Percentiles rank a stretch among this genome's conserved stretches.
Evolutionary conservation across 495 filamentous ascomycete genomes (phyloP).

Genomic region (Gamarada debralockiae): DNA sequence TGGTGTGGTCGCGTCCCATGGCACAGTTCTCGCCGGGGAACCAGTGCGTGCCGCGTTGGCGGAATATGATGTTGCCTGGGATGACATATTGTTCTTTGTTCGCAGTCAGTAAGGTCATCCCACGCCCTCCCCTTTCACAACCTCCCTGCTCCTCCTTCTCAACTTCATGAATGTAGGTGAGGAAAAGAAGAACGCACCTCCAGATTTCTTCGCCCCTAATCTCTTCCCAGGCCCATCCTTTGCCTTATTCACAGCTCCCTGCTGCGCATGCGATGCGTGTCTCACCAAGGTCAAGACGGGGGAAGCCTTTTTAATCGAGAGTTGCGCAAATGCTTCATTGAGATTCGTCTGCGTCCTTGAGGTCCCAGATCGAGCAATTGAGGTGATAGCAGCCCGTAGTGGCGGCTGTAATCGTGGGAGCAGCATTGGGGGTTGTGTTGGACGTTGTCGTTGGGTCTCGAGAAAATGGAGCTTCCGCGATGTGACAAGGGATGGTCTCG

Average conservation of each 20-base stretch:
- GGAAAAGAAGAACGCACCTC: slow-evolving; percentile 49
- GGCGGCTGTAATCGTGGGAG: slow-evolving; percentile 50
- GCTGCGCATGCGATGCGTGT: slow-evolving; percentile 79
- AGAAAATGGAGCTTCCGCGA: neutral
- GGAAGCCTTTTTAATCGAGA: slow-evolving; percentile 38
- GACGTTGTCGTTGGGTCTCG: slow-evolving; percentile 1
- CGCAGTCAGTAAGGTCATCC: neutral
- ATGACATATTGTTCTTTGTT: slow-evolving; percentile 77
- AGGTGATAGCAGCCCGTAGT: slow-evolving; percentile 40
- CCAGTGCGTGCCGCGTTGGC: slow-evolving; percentile 92
- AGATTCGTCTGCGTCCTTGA: slow-evolving; percentile 24
- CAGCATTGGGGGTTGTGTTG: slow-evolving; percentile 34
- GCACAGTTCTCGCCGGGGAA: slow-evolving; percentile 88
- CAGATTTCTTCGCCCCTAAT: slow-evolving; percentile 88
- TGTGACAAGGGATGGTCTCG: neutral
- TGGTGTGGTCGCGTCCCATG: slow-evolving; percentile 96
- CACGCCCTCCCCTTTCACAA: too few species aligned
- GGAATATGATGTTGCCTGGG: slow-evolving; percentile 96
- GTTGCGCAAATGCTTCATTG: slow-evolving; percentile 31
- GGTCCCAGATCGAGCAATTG: slow-evolving; percentile 27
- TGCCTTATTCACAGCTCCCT: slow-evolving; percentile 80
- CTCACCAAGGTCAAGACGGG: slow-evolving; percentile 47
- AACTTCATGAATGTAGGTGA: neutral
- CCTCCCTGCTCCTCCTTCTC: neutral
- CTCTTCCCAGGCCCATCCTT: slow-evolving; percentile 91